phyloP scores from a whole-genome alignment of 1,139 yeast species.

The Candida sp. region DNA sequence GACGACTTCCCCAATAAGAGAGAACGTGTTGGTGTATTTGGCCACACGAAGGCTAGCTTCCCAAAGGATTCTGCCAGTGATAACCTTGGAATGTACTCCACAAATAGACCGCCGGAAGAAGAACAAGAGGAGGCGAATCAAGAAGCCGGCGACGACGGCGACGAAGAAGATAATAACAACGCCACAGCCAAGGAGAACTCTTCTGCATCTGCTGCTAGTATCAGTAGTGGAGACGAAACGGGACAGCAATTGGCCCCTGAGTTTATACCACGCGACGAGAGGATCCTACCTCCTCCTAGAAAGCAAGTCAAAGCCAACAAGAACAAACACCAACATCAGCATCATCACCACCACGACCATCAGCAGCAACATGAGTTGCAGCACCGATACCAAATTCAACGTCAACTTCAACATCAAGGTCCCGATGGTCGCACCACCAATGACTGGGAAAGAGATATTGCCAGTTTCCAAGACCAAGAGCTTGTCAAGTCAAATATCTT shows the following conservation, averaged over 20 bases:
- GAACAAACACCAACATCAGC: neutral
- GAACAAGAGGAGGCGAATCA: slow-evolving; percentile 3
- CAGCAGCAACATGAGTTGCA: neutral
- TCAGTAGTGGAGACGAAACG: slow-evolving; percentile 11
- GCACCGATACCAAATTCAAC: neutral
- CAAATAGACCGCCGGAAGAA: slow-evolving; percentile 3
- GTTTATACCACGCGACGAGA: slow-evolving; percentile 3
- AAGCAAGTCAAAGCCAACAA: slow-evolving; percentile 8
- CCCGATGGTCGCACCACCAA: neutral
- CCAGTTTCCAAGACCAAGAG: slow-evolving; percentile 10
- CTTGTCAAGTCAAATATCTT: slow-evolving; percentile 12
- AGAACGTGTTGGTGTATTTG: slow-evolving; percentile 13
- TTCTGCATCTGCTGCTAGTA: slow-evolving; percentile 1
- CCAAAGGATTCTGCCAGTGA: slow-evolving; percentile 13
- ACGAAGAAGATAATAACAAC: no score
- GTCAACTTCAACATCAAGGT: neutral
- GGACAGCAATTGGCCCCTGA: slow-evolving; percentile 3
- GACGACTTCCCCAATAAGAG: slow-evolving; percentile 14
- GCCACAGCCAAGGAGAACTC: slow-evolving; percentile 8
- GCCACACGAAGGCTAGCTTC: slow-evolving; percentile 13
- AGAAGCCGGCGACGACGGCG: no score
- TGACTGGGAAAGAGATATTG: slow-evolving; percentile 16
- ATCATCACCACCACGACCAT: neutral
- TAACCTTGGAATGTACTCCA: slow-evolving; percentile 14
- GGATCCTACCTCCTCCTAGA: slow-evolving; percentile 2